Percentiles rank a stretch among this genome's conserved stretches.
phyloP scores from a whole-genome alignment of 768 basidiomycete genomes.

The Mycena epipterygia region DNA sequence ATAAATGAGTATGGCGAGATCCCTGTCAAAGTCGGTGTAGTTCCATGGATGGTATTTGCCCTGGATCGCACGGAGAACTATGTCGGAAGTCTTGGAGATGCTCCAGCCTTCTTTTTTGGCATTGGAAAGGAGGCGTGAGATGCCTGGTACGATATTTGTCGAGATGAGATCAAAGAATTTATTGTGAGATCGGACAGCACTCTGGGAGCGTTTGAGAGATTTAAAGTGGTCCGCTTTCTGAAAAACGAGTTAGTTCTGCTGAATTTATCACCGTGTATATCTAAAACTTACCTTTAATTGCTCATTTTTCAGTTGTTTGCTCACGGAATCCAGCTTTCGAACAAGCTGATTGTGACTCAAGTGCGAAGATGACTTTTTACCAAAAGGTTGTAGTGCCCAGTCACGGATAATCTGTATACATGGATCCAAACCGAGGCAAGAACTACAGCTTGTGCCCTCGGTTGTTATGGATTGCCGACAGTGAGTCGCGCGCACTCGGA shows the following conservation, averaged over 20 bases:
- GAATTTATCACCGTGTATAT: not conserved
- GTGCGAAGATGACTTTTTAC: constrained; percentile 19
- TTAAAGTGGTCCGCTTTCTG: not conserved
- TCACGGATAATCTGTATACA: not conserved
- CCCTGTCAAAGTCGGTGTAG: constrained; percentile 39
- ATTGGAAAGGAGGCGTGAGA: not conserved
- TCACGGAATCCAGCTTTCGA: not conserved
- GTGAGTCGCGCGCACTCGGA: constrained; percentile 34
- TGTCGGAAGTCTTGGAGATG: not conserved
- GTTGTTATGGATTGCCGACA: no score
- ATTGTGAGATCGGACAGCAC: not conserved
- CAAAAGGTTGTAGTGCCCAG: constrained; percentile 36
- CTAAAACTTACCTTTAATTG: constrained; percentile 8
- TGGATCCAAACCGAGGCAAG: not conserved
- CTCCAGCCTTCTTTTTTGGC: constrained; percentile 2
- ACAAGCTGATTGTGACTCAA: not conserved
- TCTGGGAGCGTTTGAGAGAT: not conserved
- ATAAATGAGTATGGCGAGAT: constrained; percentile 43
- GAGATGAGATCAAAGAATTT: not conserved
- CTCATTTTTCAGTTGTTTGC: constrained; percentile 6
- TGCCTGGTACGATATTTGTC: not conserved
- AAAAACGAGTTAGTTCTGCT: not conserved
- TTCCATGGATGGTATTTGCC: constrained; percentile 39
- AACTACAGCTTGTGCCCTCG: not conserved
- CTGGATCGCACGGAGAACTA: constrained; percentile 1